These are phyloP conservation scores for Arabidopsis lyrata DNA, from an alignment of 441 rosid genomes.

Conservation along the genomic window DNA sequence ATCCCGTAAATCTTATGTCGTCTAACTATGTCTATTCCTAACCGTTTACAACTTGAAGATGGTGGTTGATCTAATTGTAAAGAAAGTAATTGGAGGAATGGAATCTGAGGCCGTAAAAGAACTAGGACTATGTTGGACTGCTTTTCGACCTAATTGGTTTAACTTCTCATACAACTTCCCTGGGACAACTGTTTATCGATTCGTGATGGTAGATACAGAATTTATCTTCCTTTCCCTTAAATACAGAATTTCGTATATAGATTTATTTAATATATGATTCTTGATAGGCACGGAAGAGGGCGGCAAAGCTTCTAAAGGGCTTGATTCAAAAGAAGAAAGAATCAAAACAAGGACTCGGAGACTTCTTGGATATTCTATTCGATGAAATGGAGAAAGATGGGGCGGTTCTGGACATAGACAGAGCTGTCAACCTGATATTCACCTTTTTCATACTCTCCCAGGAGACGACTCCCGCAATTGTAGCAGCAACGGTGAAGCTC, in stretches of 20 bases:
- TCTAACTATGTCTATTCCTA: no score
- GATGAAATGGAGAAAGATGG: constrained; percentile 15
- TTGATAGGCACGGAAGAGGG: constrained; percentile 14
- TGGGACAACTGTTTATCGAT: constrained; percentile 1
- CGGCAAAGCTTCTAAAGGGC: neutral
- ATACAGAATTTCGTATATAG: no score
- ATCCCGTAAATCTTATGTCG: no score
- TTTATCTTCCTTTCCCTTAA: no score
- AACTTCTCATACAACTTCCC: neutral
- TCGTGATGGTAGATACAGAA: neutral
- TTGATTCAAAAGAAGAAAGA: neutral
- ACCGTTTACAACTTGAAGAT: neutral
- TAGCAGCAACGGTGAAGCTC: constrained; percentile 15
- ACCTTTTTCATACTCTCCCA: constrained; percentile 8
- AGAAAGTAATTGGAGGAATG: constrained; percentile 11
- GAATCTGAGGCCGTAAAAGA: neutral
- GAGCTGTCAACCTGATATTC: neutral
- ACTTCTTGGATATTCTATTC: neutral
- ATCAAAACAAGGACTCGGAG: neutral
- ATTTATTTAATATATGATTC: neutral
- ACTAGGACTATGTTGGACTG: neutral
- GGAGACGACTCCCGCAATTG: constrained; percentile 4
- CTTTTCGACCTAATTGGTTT: neutral
- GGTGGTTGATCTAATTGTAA: neutral
- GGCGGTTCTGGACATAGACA: neutral